phyloP scores from a whole-genome alignment of 1,284 basidiomycete genomes.

The Xerocomus tenax region DNA sequence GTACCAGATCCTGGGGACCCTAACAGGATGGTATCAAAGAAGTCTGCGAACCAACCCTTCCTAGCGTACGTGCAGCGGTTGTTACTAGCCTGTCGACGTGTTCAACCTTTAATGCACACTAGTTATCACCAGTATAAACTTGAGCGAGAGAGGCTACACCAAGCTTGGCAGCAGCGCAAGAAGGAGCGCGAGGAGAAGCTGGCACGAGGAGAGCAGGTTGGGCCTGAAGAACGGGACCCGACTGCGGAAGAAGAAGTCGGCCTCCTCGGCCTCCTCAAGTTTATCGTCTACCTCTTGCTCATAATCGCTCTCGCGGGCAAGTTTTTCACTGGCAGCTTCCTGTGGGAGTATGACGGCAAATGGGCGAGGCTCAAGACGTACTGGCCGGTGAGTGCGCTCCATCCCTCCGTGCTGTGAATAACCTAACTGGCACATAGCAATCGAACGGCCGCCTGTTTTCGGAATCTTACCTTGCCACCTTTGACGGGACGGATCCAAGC shows the following conservation, averaged over 20 bases:
- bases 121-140: slow-evolving; percentile 66
- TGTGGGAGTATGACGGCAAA: slow-evolving; percentile 67
- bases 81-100: slow-evolving; percentile 3
- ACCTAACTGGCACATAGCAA: slow-evolving; percentile 25
- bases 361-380: slow-evolving; percentile 51
- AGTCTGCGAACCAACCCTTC: slow-evolving; percentile 73
- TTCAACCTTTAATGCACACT: slow-evolving; percentile 10
- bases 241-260: slow-evolving; percentile 60
- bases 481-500: slow-evolving; percentile 63
- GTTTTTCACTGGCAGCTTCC: slow-evolving; percentile 72
- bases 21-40: slow-evolving; percentile 61
- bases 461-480: slow-evolving; percentile 58
- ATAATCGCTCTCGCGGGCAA: slow-evolving; percentile 57
- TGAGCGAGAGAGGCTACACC: slow-evolving; percentile 51
- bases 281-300: slow-evolving; percentile 50
- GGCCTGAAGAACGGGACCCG: slow-evolving; percentile 63
- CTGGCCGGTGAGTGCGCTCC: slow-evolving; percentile 41
- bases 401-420: not conserved
- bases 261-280: slow-evolving; percentile 56
- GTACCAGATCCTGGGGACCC: slow-evolving; percentile 48
- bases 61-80: slow-evolving; percentile 50
- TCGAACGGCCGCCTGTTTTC: slow-evolving; percentile 64
- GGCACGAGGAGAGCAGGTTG: slow-evolving; percentile 62
- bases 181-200: slow-evolving; percentile 64
- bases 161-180: slow-evolving; percentile 62